Percentiles rank a stretch among this genome's conserved stretches.
Evolutionary conservation across 2,329 filamentous ascomycete genomes (phyloP).

Genomic region (Leptographium lundbergii): DNA sequence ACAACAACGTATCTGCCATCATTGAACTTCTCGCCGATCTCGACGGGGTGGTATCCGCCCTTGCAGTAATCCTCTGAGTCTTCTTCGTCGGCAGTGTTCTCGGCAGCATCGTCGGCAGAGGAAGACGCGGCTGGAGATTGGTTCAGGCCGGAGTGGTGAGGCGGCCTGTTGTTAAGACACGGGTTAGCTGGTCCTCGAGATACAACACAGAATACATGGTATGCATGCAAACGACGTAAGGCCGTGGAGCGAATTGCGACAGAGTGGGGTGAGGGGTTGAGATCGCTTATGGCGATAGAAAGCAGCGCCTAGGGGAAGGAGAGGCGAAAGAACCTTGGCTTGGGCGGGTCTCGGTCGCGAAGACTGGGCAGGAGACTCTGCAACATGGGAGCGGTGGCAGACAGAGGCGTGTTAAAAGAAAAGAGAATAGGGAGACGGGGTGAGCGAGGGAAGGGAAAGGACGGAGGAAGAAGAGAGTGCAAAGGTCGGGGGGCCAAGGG

Average conservation of each 20-base stretch:
- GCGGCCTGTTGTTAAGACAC: slow-evolving; percentile 9
- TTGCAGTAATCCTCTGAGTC: slow-evolving; percentile 99
- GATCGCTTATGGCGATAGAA: background rate
- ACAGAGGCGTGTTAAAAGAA: background rate
- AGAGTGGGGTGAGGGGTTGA: background rate
- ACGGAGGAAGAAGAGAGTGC: background rate
- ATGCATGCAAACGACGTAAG: background rate
- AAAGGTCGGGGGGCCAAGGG: background rate
- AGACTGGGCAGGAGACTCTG: slow-evolving; percentile 16
- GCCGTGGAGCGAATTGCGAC: background rate
- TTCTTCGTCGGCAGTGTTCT: slow-evolving; percentile 94
- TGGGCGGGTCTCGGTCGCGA: slow-evolving; percentile 16
- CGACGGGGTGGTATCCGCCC: slow-evolving; percentile 92
- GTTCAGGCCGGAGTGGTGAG: slow-evolving; percentile 46
- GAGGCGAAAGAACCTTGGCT: slow-evolving; percentile 15
- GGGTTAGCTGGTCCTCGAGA: slow-evolving; percentile 16
- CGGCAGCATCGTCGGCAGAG: slow-evolving; percentile 69
- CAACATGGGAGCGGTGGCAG: slow-evolving; percentile 12
- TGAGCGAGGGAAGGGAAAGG: background rate
- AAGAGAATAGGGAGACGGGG: background rate
- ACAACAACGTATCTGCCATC: slow-evolving; percentile 94
- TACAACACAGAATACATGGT: background rate
- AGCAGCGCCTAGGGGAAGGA: background rate
- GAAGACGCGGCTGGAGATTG: slow-evolving; percentile 66
- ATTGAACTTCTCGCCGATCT: slow-evolving; percentile 93